Evolutionary conservation across 2,329 filamentous ascomycete species (phyloP), one percentile per base, ranked within the genome.

Genomic region (Botrytis fabae): DNA sequence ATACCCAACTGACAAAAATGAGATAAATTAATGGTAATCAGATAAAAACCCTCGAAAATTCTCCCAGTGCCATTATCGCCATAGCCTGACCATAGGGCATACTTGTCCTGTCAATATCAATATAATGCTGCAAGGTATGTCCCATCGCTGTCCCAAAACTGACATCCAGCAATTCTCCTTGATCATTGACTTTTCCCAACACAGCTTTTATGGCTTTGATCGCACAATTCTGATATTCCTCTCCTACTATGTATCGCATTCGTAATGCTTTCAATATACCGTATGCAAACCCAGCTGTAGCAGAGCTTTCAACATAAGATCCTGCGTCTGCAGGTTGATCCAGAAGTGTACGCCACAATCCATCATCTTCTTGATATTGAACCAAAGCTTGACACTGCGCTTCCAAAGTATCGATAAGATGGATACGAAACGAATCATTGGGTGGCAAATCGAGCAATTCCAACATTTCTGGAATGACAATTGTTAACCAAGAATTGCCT

Each of bases 61-160:
- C 93, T 0, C 91, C 92, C 75, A 95, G 81, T 0, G 91, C 90
- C 90, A 95, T 94, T 75, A 94, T 93, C 0, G 91, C 92, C 92
- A 95, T 94, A 0, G 92, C 91, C 81, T 95, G 93, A 0, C 93
- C 93, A 78, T 95, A 95, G 10, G 92, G 93, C 93, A 95, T 95
- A 77, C 90, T 91, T 3, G 93, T 95, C 75, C 91, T 82, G 2
- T 90, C 86, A 73, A 95, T 94, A 75, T 93, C 88, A 81, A 92
- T 91, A 79, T 95, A 95, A 81, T 93, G 91, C 82, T 94, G 88
- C 79, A 94, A 81, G 73, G 87, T 86, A 76, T 88, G 85, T 0
- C 93, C 93, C 92, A 95, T 94, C 0, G 85, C 91, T 0, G 93
- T 95, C 0, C 93, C 93, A 79, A 95, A 95, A 76, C 91, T 93